These are phyloP conservation scores for Bolboschoenoplectus hybrid DNA, from an alignment of 202 grass and related monocot species.

Conservation along the genomic window DNA sequence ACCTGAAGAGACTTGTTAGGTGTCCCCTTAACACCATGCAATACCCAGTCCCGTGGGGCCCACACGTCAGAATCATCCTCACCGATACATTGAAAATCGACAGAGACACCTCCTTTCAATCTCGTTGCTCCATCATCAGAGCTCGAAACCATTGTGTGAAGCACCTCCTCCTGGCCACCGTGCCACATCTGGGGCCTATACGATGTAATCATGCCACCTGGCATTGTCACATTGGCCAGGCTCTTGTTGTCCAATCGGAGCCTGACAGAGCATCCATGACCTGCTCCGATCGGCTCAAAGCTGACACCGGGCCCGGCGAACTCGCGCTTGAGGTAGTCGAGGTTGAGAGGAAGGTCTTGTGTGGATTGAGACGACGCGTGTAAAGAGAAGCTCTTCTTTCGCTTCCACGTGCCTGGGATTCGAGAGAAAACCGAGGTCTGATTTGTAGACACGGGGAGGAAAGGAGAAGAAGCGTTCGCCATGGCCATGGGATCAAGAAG, in stretches of 20 bases:
- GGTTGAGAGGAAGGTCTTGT: constrained; percentile 41
- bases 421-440: not conserved
- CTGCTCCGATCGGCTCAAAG: constrained; percentile 66
- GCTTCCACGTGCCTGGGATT: not conserved
- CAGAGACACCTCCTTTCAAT: constrained; percentile 59
- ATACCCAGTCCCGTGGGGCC: constrained; percentile 59
- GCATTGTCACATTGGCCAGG: constrained; percentile 69
- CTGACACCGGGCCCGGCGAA: constrained; percentile 73
- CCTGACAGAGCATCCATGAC: constrained; percentile 55
- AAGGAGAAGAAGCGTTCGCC: constrained; percentile 32
- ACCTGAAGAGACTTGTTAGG: constrained; percentile 61
- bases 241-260: constrained; percentile 71
- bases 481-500: constrained; percentile 21
- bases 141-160: constrained; percentile 65
- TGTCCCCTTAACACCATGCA: constrained; percentile 55
- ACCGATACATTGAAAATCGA: constrained; percentile 48
- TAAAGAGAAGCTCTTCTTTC: constrained; percentile 5
- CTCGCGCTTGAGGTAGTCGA: constrained; percentile 75
- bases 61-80: constrained; percentile 19
- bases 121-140: constrained; percentile 29
- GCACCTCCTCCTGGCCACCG: constrained; percentile 54
- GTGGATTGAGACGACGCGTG: constrained; percentile 29
- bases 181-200: constrained; percentile 95
- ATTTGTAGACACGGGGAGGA: not conserved
- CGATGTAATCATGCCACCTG: constrained; percentile 78